These are phyloP conservation scores for Phtheirospermum japonicum DNA, from an alignment of 257 asterid species.

Conservation along the genomic window DNA sequence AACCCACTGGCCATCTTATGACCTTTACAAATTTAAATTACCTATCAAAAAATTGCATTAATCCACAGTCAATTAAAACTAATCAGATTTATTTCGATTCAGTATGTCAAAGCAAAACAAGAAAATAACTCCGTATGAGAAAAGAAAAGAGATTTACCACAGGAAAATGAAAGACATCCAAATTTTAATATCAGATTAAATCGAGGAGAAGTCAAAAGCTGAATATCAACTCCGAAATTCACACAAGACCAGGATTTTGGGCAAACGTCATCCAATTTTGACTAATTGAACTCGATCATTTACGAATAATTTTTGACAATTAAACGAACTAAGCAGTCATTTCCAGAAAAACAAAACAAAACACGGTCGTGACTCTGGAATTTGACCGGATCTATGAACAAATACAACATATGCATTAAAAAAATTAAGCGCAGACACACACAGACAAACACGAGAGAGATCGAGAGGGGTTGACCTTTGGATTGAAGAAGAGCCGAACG, in stretches of 20 bases:
- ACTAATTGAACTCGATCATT: neutral
- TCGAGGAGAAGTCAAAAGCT: neutral
- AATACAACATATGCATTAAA: no score
- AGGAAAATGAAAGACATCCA: no score
- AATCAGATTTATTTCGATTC: neutral
- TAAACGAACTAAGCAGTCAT: no score
- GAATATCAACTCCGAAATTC: neutral
- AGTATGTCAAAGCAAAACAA: neutral
- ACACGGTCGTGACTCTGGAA: no score
- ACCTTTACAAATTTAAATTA: conserved; percentile 8
- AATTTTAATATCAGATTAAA: neutral
- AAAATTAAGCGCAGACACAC: no score
- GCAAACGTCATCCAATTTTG: neutral
- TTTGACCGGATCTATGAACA: no score
- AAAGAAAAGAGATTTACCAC: no score
- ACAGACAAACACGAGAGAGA: no score
- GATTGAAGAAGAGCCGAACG: no score
- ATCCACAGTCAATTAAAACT: neutral
- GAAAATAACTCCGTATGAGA: no score
- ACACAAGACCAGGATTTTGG: neutral
- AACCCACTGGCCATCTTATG: conserved; percentile 37
- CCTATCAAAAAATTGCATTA: neutral
- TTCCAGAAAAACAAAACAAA: no score
- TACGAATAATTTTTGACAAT: neutral
- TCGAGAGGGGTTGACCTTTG: no score